These are phyloP conservation scores for Erythrobasidium hasegawianum DNA, from an alignment of 1,284 basidiomycete species.

Conservation along the genomic window DNA sequence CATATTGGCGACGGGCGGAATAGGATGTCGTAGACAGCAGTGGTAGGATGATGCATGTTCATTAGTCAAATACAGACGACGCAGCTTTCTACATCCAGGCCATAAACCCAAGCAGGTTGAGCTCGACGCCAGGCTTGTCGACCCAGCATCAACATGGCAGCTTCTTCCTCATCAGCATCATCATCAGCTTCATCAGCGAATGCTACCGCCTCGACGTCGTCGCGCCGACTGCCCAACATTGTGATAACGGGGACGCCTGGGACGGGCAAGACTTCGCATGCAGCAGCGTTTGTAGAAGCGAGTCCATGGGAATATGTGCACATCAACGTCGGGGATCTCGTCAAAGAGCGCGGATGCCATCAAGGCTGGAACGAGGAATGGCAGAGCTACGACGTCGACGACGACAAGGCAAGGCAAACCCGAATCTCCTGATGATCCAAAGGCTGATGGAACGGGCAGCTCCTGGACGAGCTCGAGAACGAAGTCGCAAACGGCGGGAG, in stretches of 20 bases:
- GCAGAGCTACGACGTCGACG: constrained; percentile 90
- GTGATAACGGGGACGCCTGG: constrained; percentile 88
- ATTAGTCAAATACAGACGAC: too few species aligned
- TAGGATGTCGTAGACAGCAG: too few species aligned
- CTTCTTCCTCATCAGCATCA: not conserved
- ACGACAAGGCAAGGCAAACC: constrained; percentile 68
- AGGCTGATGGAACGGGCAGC: constrained; percentile 53
- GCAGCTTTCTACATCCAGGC: too few species aligned
- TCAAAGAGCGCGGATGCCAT: constrained; percentile 78
- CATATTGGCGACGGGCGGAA: too few species aligned
- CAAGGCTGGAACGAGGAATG: constrained; percentile 88
- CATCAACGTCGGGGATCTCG: constrained; percentile 83
- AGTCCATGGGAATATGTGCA: constrained; percentile 53
- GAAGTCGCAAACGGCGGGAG: constrained; percentile 64
- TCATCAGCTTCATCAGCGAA: constrained; percentile 8
- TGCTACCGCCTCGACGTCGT: constrained; percentile 13
- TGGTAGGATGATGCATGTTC: too few species aligned
- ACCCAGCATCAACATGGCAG: not conserved
- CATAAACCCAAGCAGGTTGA: too few species aligned
- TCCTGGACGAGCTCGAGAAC: constrained; percentile 78
- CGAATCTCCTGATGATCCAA: not conserved
- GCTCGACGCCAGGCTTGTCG: too few species aligned
- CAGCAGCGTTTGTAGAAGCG: constrained; percentile 62
- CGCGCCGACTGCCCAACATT: constrained; percentile 64
- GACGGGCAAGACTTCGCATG: constrained; percentile 84